Evolutionary conservation across 2,329 filamentous ascomycete genomes (phyloP), one percentile per base, ranked within the genome.

Genomic region (Pestalotiopsis sp.): DNA sequence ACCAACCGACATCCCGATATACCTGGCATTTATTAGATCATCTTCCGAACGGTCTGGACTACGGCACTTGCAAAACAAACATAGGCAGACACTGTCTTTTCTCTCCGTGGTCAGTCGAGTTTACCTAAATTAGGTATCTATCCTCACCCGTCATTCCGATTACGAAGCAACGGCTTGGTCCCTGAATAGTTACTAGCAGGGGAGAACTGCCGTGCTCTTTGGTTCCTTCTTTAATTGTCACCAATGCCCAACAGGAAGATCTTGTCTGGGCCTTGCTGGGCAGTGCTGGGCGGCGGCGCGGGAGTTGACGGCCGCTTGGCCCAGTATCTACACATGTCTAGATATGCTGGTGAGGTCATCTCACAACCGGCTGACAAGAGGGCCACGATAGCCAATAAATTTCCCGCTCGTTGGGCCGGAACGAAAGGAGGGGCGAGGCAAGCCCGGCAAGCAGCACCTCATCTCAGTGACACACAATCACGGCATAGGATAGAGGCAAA

Each of bases 401-500:
- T 14, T 17, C 23, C 41, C n/a, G 36, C 31, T 39, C 17, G 38
- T 52, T 23, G 20, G 23, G 17, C 12, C 31, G 31, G 31, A 36
- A 36, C 31, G 31, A 36, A 36, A 36, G 31, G 31, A 36, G 31
- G 31, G 31, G 57, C 25, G 23, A 52, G 45, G 41, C n/a, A 49
- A n/a, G 41, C 41, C 13, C 13, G 39, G 62, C 12, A 23, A 38
- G n/a, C 41, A 72, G 71, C 71, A 72, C 71, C 71, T 72, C 70
- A 73, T 74, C 71, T 71, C 67, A 66, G 70, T 73, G 58, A 69
- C 70, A 69, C 70, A 74, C 73, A 49, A 66, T 66, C 67, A 64
- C 68, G 68, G 67, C 58, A 68, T 23, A 64, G 14, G 31, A 36
- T 41, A 36, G 62, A 67, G 68, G 52, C 65, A 69, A 63, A 74